Conservation (phyloP, 768 basidiomycete species). For the Dioszegia hungarica region DNA sequence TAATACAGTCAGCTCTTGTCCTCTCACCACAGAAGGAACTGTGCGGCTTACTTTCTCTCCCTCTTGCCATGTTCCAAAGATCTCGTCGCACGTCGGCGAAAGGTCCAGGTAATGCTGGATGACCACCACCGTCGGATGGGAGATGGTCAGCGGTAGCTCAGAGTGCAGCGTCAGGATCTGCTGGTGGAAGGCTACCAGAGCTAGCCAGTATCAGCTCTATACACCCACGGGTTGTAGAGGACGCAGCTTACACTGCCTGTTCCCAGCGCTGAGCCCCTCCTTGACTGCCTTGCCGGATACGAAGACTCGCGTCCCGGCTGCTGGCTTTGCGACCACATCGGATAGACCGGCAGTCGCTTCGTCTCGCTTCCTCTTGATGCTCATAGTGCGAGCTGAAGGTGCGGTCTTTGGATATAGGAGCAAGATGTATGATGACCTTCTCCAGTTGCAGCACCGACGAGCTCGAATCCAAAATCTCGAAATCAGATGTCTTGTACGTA, state of each 20-base stretch:
- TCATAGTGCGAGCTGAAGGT: too few species aligned
- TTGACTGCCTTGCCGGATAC: slow-evolving; percentile 38
- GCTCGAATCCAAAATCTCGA: slow-evolving; percentile 10
- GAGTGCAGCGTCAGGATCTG: slow-evolving; percentile 42
- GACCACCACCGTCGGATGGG: slow-evolving; percentile 38
- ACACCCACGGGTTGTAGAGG: not conserved
- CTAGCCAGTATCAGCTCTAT: slow-evolving; percentile 11
- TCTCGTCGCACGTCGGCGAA: slow-evolving; percentile 41
- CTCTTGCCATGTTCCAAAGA: slow-evolving; percentile 40
- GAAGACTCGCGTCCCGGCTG: slow-evolving; percentile 25
- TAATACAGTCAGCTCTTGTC: not conserved
- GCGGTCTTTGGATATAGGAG: too few species aligned
- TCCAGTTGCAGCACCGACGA: too few species aligned
- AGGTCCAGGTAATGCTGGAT: slow-evolving; percentile 45
- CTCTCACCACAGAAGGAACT: not conserved
- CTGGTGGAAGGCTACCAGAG: slow-evolving; percentile 40
- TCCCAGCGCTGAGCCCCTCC: slow-evolving; percentile 31
- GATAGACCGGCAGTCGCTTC: not conserved
- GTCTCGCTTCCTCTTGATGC: slow-evolving; percentile 37
- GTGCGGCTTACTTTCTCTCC: slow-evolving; percentile 18
- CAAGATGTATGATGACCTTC: too few species aligned
- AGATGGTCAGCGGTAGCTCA: slow-evolving; percentile 35
- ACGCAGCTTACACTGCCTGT: slow-evolving; percentile 32
- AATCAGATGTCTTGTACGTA: not conserved
- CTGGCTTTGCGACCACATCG: slow-evolving; percentile 16